These are phyloP conservation scores for Linum trigynum DNA, from an alignment of 345 rosid species.

Conservation along the genomic window DNA sequence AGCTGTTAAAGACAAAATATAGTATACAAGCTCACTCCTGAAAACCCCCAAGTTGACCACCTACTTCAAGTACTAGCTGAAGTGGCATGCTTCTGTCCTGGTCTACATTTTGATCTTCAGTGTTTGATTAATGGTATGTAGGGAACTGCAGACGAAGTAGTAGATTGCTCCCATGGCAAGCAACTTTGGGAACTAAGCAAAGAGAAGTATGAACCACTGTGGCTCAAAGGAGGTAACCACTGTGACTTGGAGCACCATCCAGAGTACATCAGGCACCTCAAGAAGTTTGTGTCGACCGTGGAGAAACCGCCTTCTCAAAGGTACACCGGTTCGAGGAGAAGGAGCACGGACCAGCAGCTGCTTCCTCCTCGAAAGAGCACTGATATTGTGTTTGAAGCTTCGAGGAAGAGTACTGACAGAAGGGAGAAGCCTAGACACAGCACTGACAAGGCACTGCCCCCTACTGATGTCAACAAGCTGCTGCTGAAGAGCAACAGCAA, in stretches of 20 bases:
- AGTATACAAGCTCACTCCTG: background rate
- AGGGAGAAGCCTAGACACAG: conserved; percentile 19
- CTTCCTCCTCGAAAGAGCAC: background rate
- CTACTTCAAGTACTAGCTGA: too few species aligned
- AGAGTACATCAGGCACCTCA: conserved; percentile 9
- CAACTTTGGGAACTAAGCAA: conserved; percentile 9
- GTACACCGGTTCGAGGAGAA: conserved; percentile 1
- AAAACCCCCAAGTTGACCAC: background rate
- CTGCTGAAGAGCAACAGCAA: conserved; percentile 31
- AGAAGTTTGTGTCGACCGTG: conserved; percentile 8
- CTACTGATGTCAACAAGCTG: background rate
- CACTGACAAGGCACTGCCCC: background rate
- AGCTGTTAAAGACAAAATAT: background rate
- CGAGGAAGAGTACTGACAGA: conserved; percentile 56
- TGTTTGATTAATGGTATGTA: background rate
- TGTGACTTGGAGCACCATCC: conserved; percentile 10
- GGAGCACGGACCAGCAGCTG: conserved; percentile 9
- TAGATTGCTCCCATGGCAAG: conserved; percentile 10
- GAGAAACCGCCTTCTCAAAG: conserved; percentile 13
- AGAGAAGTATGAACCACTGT: conserved; percentile 10
- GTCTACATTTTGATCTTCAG: too few species aligned
- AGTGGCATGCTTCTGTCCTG: background rate
- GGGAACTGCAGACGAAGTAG: conserved; percentile 11
- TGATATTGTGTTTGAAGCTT: conserved; percentile 42
- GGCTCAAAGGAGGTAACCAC: conserved; percentile 9